Base-by-base conservation (phyloP, 306 rosid genomes). In the Bauhinia variegata region DNA sequence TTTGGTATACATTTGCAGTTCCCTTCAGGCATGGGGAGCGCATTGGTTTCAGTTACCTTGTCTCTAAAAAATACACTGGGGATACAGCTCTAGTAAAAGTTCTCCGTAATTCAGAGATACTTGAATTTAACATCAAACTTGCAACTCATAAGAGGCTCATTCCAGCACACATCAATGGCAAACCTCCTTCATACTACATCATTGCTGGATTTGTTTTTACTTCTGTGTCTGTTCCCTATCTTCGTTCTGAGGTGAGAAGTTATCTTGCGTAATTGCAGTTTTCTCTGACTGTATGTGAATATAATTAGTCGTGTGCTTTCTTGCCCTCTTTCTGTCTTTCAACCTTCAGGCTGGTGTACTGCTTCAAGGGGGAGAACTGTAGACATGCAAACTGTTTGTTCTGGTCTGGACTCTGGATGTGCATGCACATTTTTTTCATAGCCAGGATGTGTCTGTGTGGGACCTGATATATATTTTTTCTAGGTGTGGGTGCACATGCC, bases 21-120 rank as follows among this genome's bases (percentile, higher is more conserved):
- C 86, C 96, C 58, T 90, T 90, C 71, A 84, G 96, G 79, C 92
- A 87, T 70, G 95, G 96, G 72, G 95, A 90, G 74, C 90, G 96
- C 74, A 90, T 87, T 68, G 96, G 96, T 68, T 87, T 90, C 75
- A 90, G 92, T 67, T 84, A 87, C 67, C 81, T 87, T 58, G 89
- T 87, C 54, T 87, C 92, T 64, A 87, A 84, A 16, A 87, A 87
- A 38, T 87, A 82, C 74, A 84, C 87, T 11, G 92, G 84, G 11
- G 84, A 87, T 79, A 68, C 19, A 56, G 87, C 89, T 68, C 65
- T 62, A 11, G 85, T 87, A 46, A 79, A 75, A 65, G 87, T 84
- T 68, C 82, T 84, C 74, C 92, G 87, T 16, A 71, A 63, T 34
- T 79, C 79, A 12, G 42, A 79, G 79, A 74, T 79, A 75, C 80